Evolutionary conservation across 495 filamentous ascomycete genomes (phyloP).

Genomic region (Tetracladium marchalianum): DNA sequence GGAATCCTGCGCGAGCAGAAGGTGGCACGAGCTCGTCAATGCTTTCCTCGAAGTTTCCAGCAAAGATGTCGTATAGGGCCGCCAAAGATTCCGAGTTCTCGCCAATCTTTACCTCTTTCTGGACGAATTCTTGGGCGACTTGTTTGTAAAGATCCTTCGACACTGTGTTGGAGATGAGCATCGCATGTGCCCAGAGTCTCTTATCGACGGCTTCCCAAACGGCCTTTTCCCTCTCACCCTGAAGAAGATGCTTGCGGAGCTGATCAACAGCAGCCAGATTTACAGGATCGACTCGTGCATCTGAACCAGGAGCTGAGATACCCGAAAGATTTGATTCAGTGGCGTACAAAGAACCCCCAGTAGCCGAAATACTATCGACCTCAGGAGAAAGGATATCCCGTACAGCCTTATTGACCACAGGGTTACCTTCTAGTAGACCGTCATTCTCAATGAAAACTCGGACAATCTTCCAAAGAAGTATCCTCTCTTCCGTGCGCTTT

Average conservation of each 20-base stretch:
- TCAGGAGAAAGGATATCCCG: slow-evolving; percentile 64
- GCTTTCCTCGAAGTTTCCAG: slow-evolving; percentile 88
- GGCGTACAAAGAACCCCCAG: slow-evolving; percentile 22
- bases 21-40: slow-evolving; percentile 94
- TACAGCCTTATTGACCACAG: slow-evolving; percentile 61
- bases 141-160: slow-evolving; percentile 65
- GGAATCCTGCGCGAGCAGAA: slow-evolving; percentile 83
- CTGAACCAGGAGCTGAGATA: slow-evolving; percentile 12
- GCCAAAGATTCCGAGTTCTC: slow-evolving; percentile 76
- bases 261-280: slow-evolving; percentile 54
- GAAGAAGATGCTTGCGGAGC: slow-evolving; percentile 60
- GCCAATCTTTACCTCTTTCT: slow-evolving; percentile 76
- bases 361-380: slow-evolving; percentile 24
- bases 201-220: slow-evolving; percentile 93
- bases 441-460: slow-evolving; percentile 76
- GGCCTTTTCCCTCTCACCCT: slow-evolving; percentile 81
- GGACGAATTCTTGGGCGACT: slow-evolving; percentile 87
- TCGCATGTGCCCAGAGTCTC: slow-evolving; percentile 90
- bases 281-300: slow-evolving; percentile 44
- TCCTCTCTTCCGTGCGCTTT: slow-evolving; percentile 70
- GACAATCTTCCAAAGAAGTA: slow-evolving; percentile 82
- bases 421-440: slow-evolving; percentile 66
- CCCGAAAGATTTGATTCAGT: slow-evolving; percentile 22
- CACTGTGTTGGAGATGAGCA: slow-evolving; percentile 81
- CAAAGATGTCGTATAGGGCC: slow-evolving; percentile 84